These are phyloP conservation scores for Gossypium lobatum DNA, from an alignment of 441 rosid species.

Conservation along the genomic window DNA sequence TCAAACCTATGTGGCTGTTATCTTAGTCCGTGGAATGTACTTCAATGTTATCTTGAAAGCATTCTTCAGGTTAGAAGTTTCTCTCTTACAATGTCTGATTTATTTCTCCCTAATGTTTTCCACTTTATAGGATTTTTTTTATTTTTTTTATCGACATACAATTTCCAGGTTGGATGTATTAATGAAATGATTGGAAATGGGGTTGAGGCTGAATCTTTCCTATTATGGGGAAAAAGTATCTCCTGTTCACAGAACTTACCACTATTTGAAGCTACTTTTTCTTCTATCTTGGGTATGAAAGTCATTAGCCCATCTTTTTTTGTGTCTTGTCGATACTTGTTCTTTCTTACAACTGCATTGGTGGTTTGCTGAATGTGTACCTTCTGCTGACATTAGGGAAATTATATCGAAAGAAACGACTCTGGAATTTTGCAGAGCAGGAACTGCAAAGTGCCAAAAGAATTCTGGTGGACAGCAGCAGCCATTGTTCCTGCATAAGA, in stretches of 20 bases:
- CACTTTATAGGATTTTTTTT: neutral
- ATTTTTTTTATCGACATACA: constrained; percentile 6
- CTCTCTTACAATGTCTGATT: constrained; percentile 8
- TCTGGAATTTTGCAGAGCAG: constrained; percentile 57
- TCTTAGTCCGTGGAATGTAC: constrained; percentile 89
- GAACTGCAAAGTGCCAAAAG: constrained; percentile 63
- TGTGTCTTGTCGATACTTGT: neutral
- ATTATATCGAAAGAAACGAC: constrained; percentile 55
- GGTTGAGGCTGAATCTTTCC: constrained; percentile 61
- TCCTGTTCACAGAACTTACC: constrained; percentile 52
- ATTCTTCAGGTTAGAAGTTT: constrained; percentile 68
- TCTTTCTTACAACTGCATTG: constrained; percentile 10
- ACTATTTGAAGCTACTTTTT: constrained; percentile 62
- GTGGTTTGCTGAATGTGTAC: constrained; percentile 7
- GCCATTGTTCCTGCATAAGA: constrained; percentile 44
- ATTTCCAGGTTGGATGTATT: constrained; percentile 62
- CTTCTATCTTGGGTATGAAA: constrained; percentile 64
- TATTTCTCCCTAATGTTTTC: neutral
- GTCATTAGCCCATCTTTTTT: constrained; percentile 10
- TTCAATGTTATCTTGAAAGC: constrained; percentile 91
- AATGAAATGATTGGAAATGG: constrained; percentile 84
- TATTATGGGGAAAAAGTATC: constrained; percentile 80
- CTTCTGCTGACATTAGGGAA: constrained; percentile 43
- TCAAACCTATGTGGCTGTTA: constrained; percentile 45
- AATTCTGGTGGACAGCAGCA: constrained; percentile 29